Conservation (phyloP, 176 grass and related monocot genomes). For the Lolium perenne region DNA sequence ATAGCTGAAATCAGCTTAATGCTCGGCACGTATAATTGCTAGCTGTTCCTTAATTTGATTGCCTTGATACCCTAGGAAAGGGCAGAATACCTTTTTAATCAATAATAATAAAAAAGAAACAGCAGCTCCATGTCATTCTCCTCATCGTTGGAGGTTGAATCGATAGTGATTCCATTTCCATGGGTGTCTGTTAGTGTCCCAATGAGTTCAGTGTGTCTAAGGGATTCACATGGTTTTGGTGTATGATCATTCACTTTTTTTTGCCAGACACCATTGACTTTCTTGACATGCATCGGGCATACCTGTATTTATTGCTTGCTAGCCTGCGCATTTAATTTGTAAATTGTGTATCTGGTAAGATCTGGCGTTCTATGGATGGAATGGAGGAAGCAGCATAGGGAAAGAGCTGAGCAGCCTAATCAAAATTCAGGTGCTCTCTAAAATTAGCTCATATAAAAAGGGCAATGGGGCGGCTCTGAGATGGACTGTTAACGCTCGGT, state of each 20-base stretch:
- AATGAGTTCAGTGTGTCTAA: not conserved
- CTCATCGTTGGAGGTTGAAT: not conserved
- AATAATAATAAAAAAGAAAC: too few species aligned
- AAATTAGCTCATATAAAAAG: not conserved
- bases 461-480: not conserved
- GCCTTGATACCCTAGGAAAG: not conserved
- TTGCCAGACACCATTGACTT: not conserved
- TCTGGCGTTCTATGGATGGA: not conserved
- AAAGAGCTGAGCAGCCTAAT: not conserved
- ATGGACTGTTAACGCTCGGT: not conserved
- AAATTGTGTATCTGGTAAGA: not conserved
- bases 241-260: not conserved
- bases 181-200: not conserved
- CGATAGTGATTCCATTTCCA: not conserved
- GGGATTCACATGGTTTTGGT: constrained; percentile 17
- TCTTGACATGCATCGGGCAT: not conserved
- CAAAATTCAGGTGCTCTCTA: not conserved
- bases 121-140: not conserved
- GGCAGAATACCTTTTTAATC: too few species aligned
- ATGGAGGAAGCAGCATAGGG: not conserved
- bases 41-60: not conserved
- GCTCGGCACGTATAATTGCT: not conserved
- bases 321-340: not conserved
- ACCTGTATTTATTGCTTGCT: not conserved
- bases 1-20: not conserved